Evolutionary conservation across 2,329 filamentous ascomycete genomes (phyloP).

Genomic region (Hypoxylon sp.): DNA sequence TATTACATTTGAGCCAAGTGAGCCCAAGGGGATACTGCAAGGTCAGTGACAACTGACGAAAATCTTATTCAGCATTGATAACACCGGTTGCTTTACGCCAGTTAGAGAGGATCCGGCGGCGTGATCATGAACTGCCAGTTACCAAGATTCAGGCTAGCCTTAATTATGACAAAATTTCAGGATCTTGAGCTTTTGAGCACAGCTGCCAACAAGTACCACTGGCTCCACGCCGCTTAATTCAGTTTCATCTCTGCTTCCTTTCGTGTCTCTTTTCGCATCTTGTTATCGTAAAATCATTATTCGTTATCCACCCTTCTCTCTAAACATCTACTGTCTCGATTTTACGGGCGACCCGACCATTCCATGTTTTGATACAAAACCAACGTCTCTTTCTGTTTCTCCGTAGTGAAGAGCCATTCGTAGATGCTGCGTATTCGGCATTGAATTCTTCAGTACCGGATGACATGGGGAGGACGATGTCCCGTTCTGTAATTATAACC

Average conservation of each 20-base stretch:
- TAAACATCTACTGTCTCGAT: background rate
- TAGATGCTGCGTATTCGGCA: background rate
- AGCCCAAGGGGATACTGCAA: background rate
- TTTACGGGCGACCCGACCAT: background rate
- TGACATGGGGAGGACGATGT: background rate
- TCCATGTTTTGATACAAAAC: background rate
- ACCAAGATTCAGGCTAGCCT: background rate
- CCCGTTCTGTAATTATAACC: background rate
- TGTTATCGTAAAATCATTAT: background rate
- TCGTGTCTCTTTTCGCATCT: background rate
- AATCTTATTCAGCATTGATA: background rate
- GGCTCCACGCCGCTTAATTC: background rate
- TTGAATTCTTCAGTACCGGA: background rate
- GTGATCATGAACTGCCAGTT: background rate
- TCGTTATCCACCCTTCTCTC: background rate
- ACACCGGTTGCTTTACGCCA: background rate
- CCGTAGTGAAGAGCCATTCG: background rate
- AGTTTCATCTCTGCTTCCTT: background rate
- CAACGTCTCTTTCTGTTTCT: background rate
- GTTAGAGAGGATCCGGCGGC: background rate
- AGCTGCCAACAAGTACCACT: background rate
- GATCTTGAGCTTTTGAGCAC: background rate
- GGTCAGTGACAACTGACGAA: background rate
- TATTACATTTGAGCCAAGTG: background rate
- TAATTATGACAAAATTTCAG: background rate